Base-by-base conservation (phyloP, 805 yeast species). In the Ogataea allantospora region DNA sequence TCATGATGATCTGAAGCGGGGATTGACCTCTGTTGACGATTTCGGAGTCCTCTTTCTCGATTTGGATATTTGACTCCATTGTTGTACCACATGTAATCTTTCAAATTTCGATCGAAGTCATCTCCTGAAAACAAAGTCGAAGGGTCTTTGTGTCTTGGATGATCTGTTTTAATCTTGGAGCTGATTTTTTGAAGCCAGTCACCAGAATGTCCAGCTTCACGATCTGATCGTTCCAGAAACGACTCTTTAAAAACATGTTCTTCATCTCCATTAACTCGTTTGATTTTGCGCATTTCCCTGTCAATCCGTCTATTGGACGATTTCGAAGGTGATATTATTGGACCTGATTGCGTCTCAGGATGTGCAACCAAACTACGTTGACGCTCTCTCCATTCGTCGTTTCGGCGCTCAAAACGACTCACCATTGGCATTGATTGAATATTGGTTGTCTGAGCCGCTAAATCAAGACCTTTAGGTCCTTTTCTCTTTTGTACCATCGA, bases 341-440 rank as follows among this genome's bases (percentile, higher is more conserved):
- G n/a, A n/a, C n/a, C n/a, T n/a, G n/a, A n/a, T n/a, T n/a, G n/a
- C n/a, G n/a, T n/a, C n/a, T n/a, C n/a, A n/a, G 27, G 13, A 16
- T 29, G 18, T 25, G 30, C 20, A 10, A 10, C 30, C 30, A 23
- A 10, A 22, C 26, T 35, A 26, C 16, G 35, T 18, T 33, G 30
- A 13, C 40, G 30, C 22, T 44, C 51, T 12, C 41, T 34, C 56
- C 56, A 51, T 21, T 42, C 30, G 16, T 53, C 53, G 15, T 44
- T 42, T 13, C 44, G 39, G 14, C 56, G 42, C 25, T 43, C 47
- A 25, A 51, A 31, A n/a, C 39, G 42, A 17, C 52, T 47, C 35
- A 45, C 54, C 38, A 50, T 47, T 11, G 55, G 55, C 55, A 51
- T 51, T n/a, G 52, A 45, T 22, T 39, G 22, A 15, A 51, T 49